Conservation (phyloP, 2,329 filamentous ascomycete genomes). For the Penicillium sp. region DNA sequence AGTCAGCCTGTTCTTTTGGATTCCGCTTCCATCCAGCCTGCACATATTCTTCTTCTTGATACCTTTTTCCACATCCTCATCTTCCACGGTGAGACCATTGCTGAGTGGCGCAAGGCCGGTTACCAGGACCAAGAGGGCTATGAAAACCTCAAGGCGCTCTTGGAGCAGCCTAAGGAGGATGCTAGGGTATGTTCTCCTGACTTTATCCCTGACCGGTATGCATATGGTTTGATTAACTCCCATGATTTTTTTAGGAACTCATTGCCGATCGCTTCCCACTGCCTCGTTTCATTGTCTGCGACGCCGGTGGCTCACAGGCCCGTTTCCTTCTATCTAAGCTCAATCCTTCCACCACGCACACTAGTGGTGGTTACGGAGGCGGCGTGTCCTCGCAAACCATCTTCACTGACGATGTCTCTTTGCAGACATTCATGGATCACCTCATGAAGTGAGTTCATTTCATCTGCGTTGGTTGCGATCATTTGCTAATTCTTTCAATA, state of each 20-base stretch:
- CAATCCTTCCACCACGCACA: constrained; percentile 95
- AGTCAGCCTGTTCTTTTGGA: constrained; percentile 90
- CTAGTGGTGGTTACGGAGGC: constrained; percentile 83
- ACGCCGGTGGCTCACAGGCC: constrained; percentile 95
- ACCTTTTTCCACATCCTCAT: constrained; percentile 99
- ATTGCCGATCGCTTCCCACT: constrained; percentile 98
- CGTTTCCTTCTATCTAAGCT: constrained; percentile 95
- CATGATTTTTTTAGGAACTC: constrained; percentile 59
- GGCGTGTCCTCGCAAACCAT: constrained; percentile 92
- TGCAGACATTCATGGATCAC: constrained; percentile 99
- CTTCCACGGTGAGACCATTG: constrained; percentile 96
- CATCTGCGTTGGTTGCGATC: background rate
- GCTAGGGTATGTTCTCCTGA: constrained; percentile 63
- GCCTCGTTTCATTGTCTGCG: constrained; percentile 95
- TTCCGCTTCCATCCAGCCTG: constrained; percentile 90
- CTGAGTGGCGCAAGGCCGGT: constrained; percentile 94
- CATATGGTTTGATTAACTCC: constrained; percentile 5
- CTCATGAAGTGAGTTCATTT: constrained; percentile 79
- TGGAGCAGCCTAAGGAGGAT: constrained; percentile 94
- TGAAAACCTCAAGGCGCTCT: constrained; percentile 82
- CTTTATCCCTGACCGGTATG: background rate
- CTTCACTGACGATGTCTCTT: constrained; percentile 95
- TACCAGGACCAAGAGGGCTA: constrained; percentile 98
- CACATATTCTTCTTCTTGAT: constrained; percentile 88
- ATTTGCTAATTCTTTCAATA: constrained; percentile 27